Evolutionary conservation across 2,329 filamentous ascomycete species (phyloP).

Genomic region (Ophiobolus disseminans): DNA sequence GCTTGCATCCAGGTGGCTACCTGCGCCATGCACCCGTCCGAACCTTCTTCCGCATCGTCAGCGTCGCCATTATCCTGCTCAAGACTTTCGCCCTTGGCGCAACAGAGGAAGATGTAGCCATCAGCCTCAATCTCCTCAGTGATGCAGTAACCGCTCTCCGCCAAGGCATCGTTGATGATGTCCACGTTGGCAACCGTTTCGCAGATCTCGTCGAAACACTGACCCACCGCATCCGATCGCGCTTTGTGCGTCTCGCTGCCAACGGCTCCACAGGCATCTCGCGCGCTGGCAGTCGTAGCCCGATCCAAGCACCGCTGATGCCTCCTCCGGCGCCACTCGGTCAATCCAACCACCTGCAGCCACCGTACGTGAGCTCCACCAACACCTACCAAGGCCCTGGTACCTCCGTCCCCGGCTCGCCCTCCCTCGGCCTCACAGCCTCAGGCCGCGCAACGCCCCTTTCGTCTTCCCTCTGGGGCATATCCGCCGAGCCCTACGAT

Average conservation of each 20-base stretch:
- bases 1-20: slow-evolving; percentile 74
- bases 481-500: slow-evolving; percentile 55
- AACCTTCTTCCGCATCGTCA: slow-evolving; percentile 87
- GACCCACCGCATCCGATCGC: slow-evolving; percentile 74
- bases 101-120: slow-evolving; percentile 76
- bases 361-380: slow-evolving; percentile 18
- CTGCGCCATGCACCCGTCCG: slow-evolving; percentile 83
- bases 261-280: slow-evolving; percentile 54
- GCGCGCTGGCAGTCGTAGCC: slow-evolving; percentile 37
- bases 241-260: slow-evolving; percentile 68
- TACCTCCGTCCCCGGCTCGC: slow-evolving; percentile 35
- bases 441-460: slow-evolving; percentile 45
- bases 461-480: slow-evolving; percentile 51
- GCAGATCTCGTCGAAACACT: slow-evolving; percentile 82
- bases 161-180: slow-evolving; percentile 82
- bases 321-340: slow-evolving; percentile 34
- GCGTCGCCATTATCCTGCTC: slow-evolving; percentile 82
- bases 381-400: slow-evolving; percentile 24
- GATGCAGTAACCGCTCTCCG: slow-evolving; percentile 75
- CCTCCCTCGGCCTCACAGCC: slow-evolving; percentile 33
- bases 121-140: slow-evolving; percentile 78
- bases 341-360: slow-evolving; percentile 22
- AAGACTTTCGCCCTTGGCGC: slow-evolving; percentile 85
- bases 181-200: slow-evolving; percentile 84
- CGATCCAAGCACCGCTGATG: slow-evolving; percentile 42